Conservation (phyloP, 148 eudicot genomes). For the Chenopodium suecicum region DNA sequence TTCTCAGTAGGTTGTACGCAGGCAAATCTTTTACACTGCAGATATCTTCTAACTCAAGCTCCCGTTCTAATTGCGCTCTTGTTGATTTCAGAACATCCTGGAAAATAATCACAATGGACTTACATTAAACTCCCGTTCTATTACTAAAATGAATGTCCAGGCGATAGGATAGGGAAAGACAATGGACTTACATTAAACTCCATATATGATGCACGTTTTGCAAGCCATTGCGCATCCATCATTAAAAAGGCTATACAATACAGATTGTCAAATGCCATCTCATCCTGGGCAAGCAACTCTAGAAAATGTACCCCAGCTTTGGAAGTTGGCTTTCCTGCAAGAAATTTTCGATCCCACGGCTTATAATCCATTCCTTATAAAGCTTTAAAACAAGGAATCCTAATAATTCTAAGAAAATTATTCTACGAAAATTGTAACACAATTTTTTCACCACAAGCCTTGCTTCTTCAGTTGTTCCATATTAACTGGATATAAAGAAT, state of each 20-base stretch:
- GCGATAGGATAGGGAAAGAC: not conserved
- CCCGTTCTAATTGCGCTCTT: slow-evolving; percentile 77
- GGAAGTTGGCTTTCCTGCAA: slow-evolving; percentile 65
- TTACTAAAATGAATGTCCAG: not conserved
- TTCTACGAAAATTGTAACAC: too few relatives aligned
- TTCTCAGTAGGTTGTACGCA: slow-evolving; percentile 75
- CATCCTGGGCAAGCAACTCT: slow-evolving; percentile 60
- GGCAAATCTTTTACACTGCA: slow-evolving; percentile 70
- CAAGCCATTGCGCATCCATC: slow-evolving; percentile 95
- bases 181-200: slow-evolving; percentile 55
- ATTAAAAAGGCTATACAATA: slow-evolving; percentile 66
- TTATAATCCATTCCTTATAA: not conserved
- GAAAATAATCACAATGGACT: not conserved
- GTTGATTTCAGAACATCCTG: slow-evolving; percentile 94
- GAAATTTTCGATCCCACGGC: not conserved
- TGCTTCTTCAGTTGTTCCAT: not conserved
- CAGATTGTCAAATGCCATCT: slow-evolving; percentile 73
- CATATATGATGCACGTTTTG: slow-evolving; percentile 81
- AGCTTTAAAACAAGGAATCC: too few relatives aligned
- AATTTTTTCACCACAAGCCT: not conserved
- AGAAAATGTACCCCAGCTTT: slow-evolving; percentile 49
- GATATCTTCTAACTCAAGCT: slow-evolving; percentile 75
- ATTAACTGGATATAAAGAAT: too few relatives aligned
- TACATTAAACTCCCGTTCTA: not conserved
- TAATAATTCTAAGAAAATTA: too few relatives aligned